Conservation (phyloP, 2,329 filamentous ascomycete species). For the Nigrospora sphaerica region DNA sequence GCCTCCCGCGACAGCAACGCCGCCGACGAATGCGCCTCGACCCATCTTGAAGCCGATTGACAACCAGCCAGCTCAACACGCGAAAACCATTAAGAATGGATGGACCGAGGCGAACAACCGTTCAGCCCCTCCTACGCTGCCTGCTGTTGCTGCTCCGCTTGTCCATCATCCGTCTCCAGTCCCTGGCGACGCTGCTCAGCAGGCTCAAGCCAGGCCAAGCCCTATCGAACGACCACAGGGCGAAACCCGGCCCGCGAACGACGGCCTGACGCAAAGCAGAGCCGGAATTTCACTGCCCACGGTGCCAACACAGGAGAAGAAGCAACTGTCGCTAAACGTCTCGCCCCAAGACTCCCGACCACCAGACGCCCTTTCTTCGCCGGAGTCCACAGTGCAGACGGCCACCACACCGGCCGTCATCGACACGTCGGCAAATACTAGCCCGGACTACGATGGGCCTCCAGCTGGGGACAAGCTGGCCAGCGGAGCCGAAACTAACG, state of each 20-base stretch:
- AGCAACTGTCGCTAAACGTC: not conserved
- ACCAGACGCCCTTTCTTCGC: constrained; percentile 43
- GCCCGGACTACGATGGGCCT: constrained; percentile 61
- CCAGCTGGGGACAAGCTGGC: constrained; percentile 44
- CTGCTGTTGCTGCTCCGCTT: not conserved
- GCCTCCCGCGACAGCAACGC: not conserved
- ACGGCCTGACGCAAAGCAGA: too few species aligned
- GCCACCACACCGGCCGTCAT: constrained; percentile 64
- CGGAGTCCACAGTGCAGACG: constrained; percentile 64
- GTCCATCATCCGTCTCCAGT: not conserved
- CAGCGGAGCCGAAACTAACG: constrained; percentile 23
- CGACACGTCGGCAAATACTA: constrained; percentile 66
- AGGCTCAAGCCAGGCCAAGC: too few species aligned
- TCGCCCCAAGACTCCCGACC: constrained; percentile 25
- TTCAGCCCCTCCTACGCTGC: not conserved
- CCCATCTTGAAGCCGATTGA: constrained; percentile 1
- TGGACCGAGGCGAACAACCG: not conserved
- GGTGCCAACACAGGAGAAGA: too few species aligned
- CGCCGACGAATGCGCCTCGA: not conserved
- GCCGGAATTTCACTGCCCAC: too few species aligned
- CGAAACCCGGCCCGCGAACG: too few species aligned
- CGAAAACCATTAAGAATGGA: constrained; percentile 1
- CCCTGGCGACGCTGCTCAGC: not conserved
- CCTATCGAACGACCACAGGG: too few species aligned
- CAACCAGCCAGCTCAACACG: constrained; percentile 1